A percentile compares a stretch with the other conserved stretches of the same genome.
phyloP scores from a whole-genome alignment of 208 protist genomes.

The Crithidia acanthocephali region DNA sequence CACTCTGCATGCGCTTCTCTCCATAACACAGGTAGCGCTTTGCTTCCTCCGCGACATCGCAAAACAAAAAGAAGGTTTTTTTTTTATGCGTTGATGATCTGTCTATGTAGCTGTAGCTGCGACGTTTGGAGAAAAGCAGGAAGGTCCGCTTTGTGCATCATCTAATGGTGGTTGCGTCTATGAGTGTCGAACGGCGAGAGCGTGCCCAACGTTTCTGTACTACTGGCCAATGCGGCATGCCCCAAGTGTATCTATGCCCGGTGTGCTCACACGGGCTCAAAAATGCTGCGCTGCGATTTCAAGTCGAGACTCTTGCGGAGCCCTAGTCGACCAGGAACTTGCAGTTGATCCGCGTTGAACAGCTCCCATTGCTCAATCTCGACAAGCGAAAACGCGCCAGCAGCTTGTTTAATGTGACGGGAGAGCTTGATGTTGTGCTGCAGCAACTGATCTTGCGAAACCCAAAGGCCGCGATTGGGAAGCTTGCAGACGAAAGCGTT shows the following conservation, averaged over 20 bases:
- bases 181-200: too few species aligned
- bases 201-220: too few species aligned
- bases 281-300: conserved; percentile 18
- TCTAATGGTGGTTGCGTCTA: too few species aligned
- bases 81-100: too few species aligned
- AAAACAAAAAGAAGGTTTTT: too few species aligned
- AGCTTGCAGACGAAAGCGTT: conserved; percentile 79
- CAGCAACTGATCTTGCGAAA: conserved; percentile 86
- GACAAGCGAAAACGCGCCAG: conserved; percentile 50
- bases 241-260: neutral
- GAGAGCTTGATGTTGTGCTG: conserved; percentile 53
- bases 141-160: too few species aligned
- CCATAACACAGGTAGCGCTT: too few species aligned
- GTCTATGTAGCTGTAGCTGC: too few species aligned
- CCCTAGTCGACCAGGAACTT: conserved; percentile 76
- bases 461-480: conserved; percentile 76
- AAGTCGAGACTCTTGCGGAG: conserved; percentile 42
- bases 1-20: too few species aligned
- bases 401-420: conserved; percentile 25
- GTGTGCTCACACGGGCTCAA: conserved; percentile 31
- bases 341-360: conserved; percentile 88
- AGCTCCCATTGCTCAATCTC: conserved; percentile 88
- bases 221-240: too few species aligned
- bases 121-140: too few species aligned
- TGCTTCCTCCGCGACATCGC: too few species aligned